Evolutionary conservation across 495 filamentous ascomycete species (phyloP).

Genomic region (Lepraria neglecta): DNA sequence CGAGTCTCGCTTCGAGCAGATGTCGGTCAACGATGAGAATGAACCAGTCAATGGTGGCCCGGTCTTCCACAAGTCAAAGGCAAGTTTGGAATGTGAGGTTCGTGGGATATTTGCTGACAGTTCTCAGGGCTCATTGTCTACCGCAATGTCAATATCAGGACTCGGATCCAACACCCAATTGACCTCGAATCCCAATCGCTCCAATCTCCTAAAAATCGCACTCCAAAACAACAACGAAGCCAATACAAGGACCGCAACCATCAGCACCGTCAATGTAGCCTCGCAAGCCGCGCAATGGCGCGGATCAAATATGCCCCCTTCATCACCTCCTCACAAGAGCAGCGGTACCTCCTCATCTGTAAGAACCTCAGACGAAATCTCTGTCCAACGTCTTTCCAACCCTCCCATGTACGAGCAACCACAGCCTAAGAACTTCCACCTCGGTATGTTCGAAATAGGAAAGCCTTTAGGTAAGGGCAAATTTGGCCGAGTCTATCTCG

Average conservation of each 20-base stretch:
- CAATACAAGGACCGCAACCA: conserved; percentile 49
- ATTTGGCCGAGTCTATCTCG: conserved; percentile 93
- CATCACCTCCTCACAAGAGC: conserved; percentile 35
- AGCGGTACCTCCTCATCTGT: conserved; percentile 36
- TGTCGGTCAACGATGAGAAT: conserved; percentile 78
- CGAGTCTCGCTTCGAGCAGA: conserved; percentile 73
- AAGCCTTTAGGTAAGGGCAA: conserved; percentile 95
- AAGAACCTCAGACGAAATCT: conserved; percentile 51
- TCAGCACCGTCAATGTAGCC: conserved; percentile 56
- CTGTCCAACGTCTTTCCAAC: conserved; percentile 47
- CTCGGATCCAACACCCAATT: conserved; percentile 47
- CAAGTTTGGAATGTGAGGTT: conserved; percentile 28
- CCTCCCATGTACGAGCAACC: conserved; percentile 55
- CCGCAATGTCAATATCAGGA: conserved; percentile 47
- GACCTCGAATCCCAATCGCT: conserved; percentile 53
- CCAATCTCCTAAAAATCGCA: conserved; percentile 74
- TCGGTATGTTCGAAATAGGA: conserved; percentile 99
- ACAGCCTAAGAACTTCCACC: conserved; percentile 70
- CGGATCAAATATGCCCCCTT: conserved; percentile 38
- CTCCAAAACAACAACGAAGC: conserved; percentile 63
- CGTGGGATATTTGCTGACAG: conserved; percentile 5
- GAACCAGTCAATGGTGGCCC: conserved; percentile 47
- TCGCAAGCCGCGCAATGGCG: conserved; percentile 58
- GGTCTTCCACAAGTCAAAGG: conserved; percentile 63
- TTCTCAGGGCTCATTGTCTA: conserved; percentile 41